Evolutionary conservation across 306 rosid genomes (phyloP), one percentile per base, ranked within the genome.

Genomic region (Mucuna pruriens): DNA sequence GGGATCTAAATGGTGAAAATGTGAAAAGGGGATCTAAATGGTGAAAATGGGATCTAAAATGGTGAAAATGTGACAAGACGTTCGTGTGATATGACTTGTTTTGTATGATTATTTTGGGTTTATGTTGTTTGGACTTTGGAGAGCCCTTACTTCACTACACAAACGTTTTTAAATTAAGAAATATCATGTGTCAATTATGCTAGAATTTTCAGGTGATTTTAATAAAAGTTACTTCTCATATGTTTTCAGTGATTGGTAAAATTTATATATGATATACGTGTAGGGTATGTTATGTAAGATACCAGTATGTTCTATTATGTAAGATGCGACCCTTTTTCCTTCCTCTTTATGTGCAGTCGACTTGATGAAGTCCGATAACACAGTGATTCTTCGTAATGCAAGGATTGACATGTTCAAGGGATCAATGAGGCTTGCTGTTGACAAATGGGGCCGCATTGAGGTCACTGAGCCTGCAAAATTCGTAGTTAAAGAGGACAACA

Each of bases 331-430:
- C 16, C 58, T 12, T 63, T 51, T 58, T 36, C 22, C 20, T 19
- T 8, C 45, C 33, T 34, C 34, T 44, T 17, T 12, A 4, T 60
- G 20, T 81, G 77, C 90, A 87, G 90, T 84, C 55, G 88, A 87
- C 17, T 19, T 87, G 78, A 84, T 87, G 90, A 87, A 82, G 78
- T 75, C 86, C 0, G 90, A 38, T 4, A 55, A 71, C 8, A 87
- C 90, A 0, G 86, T 87, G 58, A 87, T 87, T 67, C 78, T 87
- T 73, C 90, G 90, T 6, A 87, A 87, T 22, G 86, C 90, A 52
- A 87, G 84, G 84, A 87, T 87, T 20, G 88, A 85, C 84, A 85
- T 85, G 88, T 85, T 85, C 26, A 82, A 85, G 78, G 88, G 88
- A 54, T 85, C 88, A 5, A 85, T 85, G 88, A 85, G 88, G 84